Percentiles rank a stretch among this genome's conserved stretches.
Conservation (phyloP, 2,329 filamentous ascomycete species). For the Trichoderma pleuroti region DNA sequence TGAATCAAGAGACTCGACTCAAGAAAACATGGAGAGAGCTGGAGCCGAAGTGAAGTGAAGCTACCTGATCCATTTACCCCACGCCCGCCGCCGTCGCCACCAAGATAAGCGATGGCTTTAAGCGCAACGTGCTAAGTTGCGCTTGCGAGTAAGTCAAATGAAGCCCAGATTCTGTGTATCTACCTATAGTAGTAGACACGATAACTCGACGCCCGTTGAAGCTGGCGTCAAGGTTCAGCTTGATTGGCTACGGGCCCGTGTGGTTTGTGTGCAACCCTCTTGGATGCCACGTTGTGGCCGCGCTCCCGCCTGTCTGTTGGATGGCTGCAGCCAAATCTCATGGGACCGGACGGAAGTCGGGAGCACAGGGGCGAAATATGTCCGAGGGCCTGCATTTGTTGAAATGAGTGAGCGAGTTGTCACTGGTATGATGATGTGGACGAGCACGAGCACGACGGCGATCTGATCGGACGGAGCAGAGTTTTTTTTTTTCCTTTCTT, state of each 20-base stretch:
- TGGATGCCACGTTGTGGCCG: conserved; percentile 17
- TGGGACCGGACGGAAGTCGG: background rate
- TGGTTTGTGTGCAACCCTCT: background rate
- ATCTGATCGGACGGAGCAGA: background rate
- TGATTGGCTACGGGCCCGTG: background rate
- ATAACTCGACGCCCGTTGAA: background rate
- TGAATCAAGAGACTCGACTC: background rate
- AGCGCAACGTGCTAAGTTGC: background rate
- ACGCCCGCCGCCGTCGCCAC: conserved; percentile 1
- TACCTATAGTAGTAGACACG: no score
- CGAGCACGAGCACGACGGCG: background rate
- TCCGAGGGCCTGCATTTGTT: background rate
- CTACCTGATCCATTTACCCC: background rate
- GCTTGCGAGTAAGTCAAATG: background rate
- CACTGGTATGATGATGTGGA: background rate
- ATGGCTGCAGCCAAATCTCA: conserved; percentile 16
- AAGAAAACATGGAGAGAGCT: background rate
- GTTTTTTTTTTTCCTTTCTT: background rate
- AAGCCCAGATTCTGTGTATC: background rate
- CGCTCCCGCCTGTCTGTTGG: conserved; percentile 17
- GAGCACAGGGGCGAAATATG: conserved; percentile 11
- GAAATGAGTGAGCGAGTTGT: background rate
- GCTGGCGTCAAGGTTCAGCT: background rate
- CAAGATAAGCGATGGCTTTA: conserved; percentile 7
- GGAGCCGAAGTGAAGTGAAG: background rate